Conservation (phyloP, 2,329 filamentous ascomycete species). For the Amauroascus verrucosus region DNA sequence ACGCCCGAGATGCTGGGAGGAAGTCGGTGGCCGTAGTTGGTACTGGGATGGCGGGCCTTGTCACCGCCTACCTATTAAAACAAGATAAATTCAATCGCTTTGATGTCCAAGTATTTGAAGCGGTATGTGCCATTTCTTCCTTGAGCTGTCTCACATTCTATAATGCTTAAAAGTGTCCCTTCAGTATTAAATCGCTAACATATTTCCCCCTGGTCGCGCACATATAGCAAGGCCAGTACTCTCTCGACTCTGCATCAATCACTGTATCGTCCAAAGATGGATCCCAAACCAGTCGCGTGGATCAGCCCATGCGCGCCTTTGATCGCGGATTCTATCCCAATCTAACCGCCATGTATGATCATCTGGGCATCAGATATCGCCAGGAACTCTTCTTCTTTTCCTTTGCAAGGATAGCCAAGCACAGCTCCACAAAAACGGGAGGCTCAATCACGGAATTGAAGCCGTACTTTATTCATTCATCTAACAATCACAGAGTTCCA, state of each 20-base stretch:
- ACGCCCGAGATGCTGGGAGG: conserved; percentile 5
- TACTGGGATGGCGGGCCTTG: conserved; percentile 42
- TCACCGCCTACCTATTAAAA: conserved; percentile 38
- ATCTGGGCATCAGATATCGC: conserved; percentile 43
- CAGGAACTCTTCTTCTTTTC: conserved; percentile 45
- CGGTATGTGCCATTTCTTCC: conserved; percentile 24
- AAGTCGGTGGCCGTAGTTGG: conserved; percentile 38
- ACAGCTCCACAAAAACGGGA: neutral
- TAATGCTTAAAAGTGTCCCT: neutral
- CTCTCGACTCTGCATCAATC: conserved; percentile 38
- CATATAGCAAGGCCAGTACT: conserved; percentile 35
- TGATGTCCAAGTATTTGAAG: conserved; percentile 38
- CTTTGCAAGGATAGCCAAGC: conserved; percentile 32
- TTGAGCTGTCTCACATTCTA: neutral
- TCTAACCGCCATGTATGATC: conserved; percentile 47
- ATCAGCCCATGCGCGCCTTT: conserved; percentile 45
- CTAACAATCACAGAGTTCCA: conserved; percentile 43
- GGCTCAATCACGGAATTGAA: conserved; percentile 11
- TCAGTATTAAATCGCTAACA: conserved; percentile 7
- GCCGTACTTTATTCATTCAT: conserved; percentile 46
- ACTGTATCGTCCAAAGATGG: conserved; percentile 25
- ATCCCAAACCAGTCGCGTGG: conserved; percentile 28
- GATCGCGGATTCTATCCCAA: conserved; percentile 47
- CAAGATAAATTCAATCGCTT: conserved; percentile 34
- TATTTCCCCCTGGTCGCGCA: neutral